Base-by-base conservation (phyloP, 1,284 basidiomycete genomes). In the Cystobasidium slooffiae region DNA sequence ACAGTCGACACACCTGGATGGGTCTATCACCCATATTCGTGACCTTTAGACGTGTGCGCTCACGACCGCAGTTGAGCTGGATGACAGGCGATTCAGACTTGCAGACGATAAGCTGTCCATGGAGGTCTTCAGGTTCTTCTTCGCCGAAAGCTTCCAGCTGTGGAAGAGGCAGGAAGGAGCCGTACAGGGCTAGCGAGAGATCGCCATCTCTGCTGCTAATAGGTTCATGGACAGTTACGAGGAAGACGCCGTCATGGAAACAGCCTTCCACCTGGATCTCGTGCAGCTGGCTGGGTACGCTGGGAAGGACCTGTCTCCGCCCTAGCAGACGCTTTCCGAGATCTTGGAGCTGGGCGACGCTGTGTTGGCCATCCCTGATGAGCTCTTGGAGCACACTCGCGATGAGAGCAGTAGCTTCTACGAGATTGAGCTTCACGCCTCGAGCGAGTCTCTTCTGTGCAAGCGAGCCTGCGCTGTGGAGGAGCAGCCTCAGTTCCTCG, bases 361-460 rank as follows among this genome's bases (percentile, higher is more conserved):
- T 88, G 80, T 94, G 87, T n/a, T 84, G 82, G 5, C 95, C 96
- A 90, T 98, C 95, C n/a, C 96, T 87, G 78, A 97, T 96, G 62
- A 89, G 88, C 82, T 98, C 97, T 75, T 98, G 96, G 3, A 99
- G 87, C 78, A 95, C 93, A 20, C 88, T 88, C 0, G 93, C 90
- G 78, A 99, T 94, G 41, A 99, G 87, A 0, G 93, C 94, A 14
- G 90, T 88, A 0, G 94, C 90, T 83, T 99, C 97, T 9, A 91
- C 87, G 76, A 89, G 85, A 84, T 98, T 99, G 65, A 99, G 87
- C 52, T 87, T 86, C 43, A 96, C 82, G 9, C 96, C 97, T 24
- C 96, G 87, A 6, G 96, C 95, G 9, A 99, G 89, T 31, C 97
- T 90, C 79, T 93, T 91, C 84, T 99, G 96, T 1, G 97, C 94